A percentile compares a stretch with the other conserved stretches of the same genome.
These are phyloP conservation scores for Fagus sylvatica DNA, from an alignment of 306 rosid genomes.

Conservation along the genomic window DNA sequence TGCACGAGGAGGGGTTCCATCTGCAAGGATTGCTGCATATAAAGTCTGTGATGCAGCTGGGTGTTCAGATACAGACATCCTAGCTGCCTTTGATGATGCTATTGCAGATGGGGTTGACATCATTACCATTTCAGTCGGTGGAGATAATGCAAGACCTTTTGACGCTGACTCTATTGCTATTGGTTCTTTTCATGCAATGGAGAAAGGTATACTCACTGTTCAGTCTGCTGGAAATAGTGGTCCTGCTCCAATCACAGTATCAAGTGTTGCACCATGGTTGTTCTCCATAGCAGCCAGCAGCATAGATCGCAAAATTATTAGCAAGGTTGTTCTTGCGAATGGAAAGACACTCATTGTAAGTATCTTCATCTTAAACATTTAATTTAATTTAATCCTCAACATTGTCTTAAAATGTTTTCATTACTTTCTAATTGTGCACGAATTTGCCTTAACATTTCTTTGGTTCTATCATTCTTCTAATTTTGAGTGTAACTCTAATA, in stretches of 20 bases:
- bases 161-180: neutral
- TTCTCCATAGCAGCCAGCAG: constrained; percentile 28
- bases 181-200: constrained; percentile 33
- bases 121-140: constrained; percentile 17
- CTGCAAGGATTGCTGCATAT: constrained; percentile 20
- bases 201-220: constrained; percentile 23
- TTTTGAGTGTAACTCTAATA: too few species aligned
- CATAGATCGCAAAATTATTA: constrained; percentile 8
- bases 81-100: constrained; percentile 36
- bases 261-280: constrained; percentile 31
- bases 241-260: neutral
- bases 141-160: neutral
- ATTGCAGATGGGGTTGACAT: constrained; percentile 36
- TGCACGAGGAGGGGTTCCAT: constrained; percentile 23
- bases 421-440: too few species aligned
- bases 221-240: constrained; percentile 30
- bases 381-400: too few species aligned
- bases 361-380: neutral
- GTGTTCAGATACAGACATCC: neutral
- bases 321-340: constrained; percentile 22
- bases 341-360: neutral
- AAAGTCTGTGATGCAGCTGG: neutral
- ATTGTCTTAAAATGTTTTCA: neutral
- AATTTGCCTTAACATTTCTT: too few species aligned
- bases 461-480: too few species aligned